Conservation (phyloP, 2,329 filamentous ascomycete genomes). For the Fusarium sp. region DNA sequence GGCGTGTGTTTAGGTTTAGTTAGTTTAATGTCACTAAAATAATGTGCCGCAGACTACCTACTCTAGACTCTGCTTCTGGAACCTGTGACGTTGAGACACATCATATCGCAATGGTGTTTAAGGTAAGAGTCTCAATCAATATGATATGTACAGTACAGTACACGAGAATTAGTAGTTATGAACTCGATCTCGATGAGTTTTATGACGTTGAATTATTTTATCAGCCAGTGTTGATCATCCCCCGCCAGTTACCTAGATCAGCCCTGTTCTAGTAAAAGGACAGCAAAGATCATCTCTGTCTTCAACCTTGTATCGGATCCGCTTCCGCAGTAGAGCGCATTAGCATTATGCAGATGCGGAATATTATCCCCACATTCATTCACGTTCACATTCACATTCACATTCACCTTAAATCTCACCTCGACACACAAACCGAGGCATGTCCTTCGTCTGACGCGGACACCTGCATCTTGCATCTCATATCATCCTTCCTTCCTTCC, state of each 20-base stretch:
- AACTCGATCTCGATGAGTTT: conserved; percentile 6
- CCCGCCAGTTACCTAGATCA: conserved; percentile 5
- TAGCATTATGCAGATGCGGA: not conserved
- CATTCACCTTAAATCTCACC: not conserved
- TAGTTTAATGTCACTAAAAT: not conserved
- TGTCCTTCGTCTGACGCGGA: not conserved
- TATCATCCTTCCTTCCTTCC: not conserved
- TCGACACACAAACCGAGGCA: not conserved
- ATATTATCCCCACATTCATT: not conserved
- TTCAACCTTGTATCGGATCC: not conserved
- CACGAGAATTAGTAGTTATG: not conserved
- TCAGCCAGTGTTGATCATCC: not conserved
- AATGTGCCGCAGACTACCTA: not conserved
- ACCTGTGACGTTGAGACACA: not conserved
- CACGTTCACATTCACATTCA: not conserved
- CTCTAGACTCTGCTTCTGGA: not conserved
- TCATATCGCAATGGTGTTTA: not conserved
- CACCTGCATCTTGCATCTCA: not conserved
- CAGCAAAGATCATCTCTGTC: conserved; percentile 12
- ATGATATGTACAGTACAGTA: not conserved
- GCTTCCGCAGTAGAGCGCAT: not conserved
- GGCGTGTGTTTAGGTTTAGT: not conserved
- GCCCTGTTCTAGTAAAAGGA: conserved; percentile 6
- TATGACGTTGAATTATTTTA: conserved; percentile 7
- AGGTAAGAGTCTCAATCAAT: not conserved